Conservation (phyloP, 805 yeast species). For the Wickerhamomyces bovis region DNA sequence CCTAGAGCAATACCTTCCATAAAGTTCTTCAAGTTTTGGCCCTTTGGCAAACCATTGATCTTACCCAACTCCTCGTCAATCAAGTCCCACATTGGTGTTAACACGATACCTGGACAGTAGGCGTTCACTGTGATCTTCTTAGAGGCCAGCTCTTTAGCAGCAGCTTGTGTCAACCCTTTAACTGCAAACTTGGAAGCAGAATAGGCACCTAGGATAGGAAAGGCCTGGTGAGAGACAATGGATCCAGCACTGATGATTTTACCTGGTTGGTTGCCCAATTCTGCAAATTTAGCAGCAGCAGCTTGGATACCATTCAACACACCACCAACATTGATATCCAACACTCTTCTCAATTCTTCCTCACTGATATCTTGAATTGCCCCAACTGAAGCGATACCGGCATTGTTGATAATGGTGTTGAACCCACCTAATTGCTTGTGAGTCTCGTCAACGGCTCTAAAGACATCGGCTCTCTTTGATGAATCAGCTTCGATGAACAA, state of each 20-base stretch:
- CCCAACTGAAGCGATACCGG: slow-evolving; percentile 28
- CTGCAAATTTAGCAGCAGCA: slow-evolving; percentile 25
- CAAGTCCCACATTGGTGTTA: slow-evolving; percentile 33
- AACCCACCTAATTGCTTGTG: slow-evolving; percentile 27
- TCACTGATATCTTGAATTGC: slow-evolving; percentile 25
- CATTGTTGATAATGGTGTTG: slow-evolving; percentile 33
- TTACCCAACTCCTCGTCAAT: slow-evolving; percentile 24
- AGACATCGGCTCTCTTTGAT: slow-evolving; percentile 19
- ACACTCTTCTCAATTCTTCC: slow-evolving; percentile 22
- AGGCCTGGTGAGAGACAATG: slow-evolving; percentile 29
- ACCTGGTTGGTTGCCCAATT: slow-evolving; percentile 25
- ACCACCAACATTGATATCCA: slow-evolving; percentile 27
- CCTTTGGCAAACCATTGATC: slow-evolving; percentile 22
- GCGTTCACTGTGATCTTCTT: slow-evolving; percentile 33
- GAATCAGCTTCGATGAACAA: slow-evolving; percentile 25
- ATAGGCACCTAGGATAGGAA: slow-evolving; percentile 28
- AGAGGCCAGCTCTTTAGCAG: slow-evolving; percentile 33
- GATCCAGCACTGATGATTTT: slow-evolving; percentile 35
- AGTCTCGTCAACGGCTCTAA: slow-evolving; percentile 25
- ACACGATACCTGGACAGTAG: slow-evolving; percentile 35
- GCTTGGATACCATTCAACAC: slow-evolving; percentile 30
- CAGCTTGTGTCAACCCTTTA: slow-evolving; percentile 30
- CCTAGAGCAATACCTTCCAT: slow-evolving; percentile 28
- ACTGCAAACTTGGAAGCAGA: slow-evolving; percentile 34
- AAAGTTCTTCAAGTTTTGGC: slow-evolving; percentile 22